Evolutionary conservation across 352 stramenopile species (phyloP), one percentile per base, ranked within the genome.

Genomic region (Phytophthora fragariae): DNA sequence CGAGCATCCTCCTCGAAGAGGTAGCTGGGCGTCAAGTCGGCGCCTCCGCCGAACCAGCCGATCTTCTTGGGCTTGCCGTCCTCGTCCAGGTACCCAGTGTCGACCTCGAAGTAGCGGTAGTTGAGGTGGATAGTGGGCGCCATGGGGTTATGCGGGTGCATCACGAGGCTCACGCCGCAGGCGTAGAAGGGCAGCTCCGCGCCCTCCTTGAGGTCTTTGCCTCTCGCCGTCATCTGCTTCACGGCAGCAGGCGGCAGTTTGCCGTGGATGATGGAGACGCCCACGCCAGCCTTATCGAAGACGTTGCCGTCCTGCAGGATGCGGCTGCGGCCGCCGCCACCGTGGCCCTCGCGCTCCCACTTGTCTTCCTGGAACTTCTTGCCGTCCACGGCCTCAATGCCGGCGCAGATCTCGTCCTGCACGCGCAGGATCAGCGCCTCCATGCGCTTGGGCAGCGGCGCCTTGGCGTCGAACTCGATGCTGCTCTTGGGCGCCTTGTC

Each of bases 41-140:
- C 98, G 52, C 98, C 98, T 27, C 97, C 97, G 21, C 97, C 97
- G 80, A 99, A 99, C 97, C 96, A 99, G 37, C 92, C 92, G 19
- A 97, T 77, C 68, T 84, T 93, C 71, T 89, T 87, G 10, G 83
- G 72, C 60, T 91, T 85, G 17, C 95, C 94, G 35, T 97, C 81
- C 53, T 97, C 89, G 39, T 94, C 80, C 8, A 92, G 0, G 53
- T 83, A 83, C 3, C 90, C 89, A 1, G 81, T 92, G 53, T 94
- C 86, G 12, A 98, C 97, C 75, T 99, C 97, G 83, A 99, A 99
- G 86, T 99, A 99, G 24, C 98, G 92, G 82, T 98, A 99, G 84
- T 99, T 99, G 41, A 98, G 87, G 80, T 99, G 97, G 85, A 99
- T 98, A 15, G 96, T 99, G n/a, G 97, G 96, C 60, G 93, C 97